These are phyloP conservation scores for Mucuna pruriens DNA, from an alignment of 306 rosid species.

Conservation along the genomic window DNA sequence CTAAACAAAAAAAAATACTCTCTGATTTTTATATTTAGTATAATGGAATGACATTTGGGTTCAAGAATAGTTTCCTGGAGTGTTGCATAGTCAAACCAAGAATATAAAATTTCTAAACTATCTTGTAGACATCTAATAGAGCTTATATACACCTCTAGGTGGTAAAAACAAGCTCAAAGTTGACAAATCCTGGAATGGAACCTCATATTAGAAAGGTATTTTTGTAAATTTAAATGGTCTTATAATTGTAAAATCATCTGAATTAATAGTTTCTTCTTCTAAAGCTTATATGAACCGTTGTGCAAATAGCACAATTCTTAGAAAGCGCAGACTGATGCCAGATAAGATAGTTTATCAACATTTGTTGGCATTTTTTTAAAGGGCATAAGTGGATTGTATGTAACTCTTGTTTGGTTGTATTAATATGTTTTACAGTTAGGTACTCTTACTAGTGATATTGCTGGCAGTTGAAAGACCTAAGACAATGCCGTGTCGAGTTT, in stretches of 20 bases:
- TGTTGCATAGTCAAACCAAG: no score
- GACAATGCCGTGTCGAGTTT: slow-evolving; percentile 82
- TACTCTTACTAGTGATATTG: slow-evolving; percentile 88
- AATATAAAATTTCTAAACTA: slow-evolving; percentile 15
- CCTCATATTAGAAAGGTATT: slow-evolving; percentile 88
- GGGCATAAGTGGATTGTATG: slow-evolving; percentile 18
- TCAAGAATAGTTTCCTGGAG: no score
- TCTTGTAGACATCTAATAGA: slow-evolving; percentile 27
- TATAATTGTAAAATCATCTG: slow-evolving; percentile 29
- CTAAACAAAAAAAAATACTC: no score
- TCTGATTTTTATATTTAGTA: no score
- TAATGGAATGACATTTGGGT: no score
- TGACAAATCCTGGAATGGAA: slow-evolving; percentile 95
- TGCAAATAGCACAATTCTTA: slow-evolving; percentile 90
- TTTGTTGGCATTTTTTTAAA: slow-evolving; percentile 34
- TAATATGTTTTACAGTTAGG: slow-evolving; percentile 70
- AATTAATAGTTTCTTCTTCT: slow-evolving; percentile 30
- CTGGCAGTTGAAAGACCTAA: slow-evolving; percentile 81
- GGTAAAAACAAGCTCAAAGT: slow-evolving; percentile 83
- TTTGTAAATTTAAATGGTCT: slow-evolving; percentile 1
- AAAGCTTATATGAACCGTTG: slow-evolving; percentile 40
- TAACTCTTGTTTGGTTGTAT: slow-evolving; percentile 39
- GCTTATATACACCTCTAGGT: slow-evolving; percentile 53
- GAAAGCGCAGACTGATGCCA: slow-evolving; percentile 95
- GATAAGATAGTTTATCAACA: slow-evolving; percentile 69